Conservation (phyloP, 306 rosid species). For the Cucurbita maxima region DNA sequence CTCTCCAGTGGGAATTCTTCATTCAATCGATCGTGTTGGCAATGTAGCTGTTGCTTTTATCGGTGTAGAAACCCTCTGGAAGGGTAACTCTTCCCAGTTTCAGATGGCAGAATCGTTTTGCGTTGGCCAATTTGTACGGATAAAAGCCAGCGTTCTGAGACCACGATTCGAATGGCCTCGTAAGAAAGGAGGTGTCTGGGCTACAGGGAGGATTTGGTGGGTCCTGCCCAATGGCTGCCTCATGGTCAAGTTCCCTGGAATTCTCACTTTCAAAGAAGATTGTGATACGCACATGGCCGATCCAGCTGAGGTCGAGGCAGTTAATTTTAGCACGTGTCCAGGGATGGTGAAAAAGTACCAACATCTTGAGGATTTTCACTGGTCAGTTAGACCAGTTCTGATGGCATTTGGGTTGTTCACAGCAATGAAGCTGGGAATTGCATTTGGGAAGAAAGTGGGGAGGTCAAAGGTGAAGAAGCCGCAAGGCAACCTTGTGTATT, state of each 20-base stretch:
- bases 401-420: conserved; percentile 61
- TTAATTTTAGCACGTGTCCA: conserved; percentile 42
- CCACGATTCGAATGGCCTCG: conserved; percentile 80
- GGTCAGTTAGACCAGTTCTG: conserved; percentile 73
- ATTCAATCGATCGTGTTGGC: conserved; percentile 49
- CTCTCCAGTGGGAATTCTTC: conserved; percentile 75
- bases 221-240: conserved; percentile 78
- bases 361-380: conserved; percentile 83
- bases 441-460: conserved; percentile 39
- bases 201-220: conserved; percentile 67
- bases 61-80: conserved; percentile 66
- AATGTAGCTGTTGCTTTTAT: conserved; percentile 55
- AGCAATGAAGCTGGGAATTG: conserved; percentile 49
- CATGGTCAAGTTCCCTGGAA: conserved; percentile 69
- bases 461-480: conserved; percentile 28
- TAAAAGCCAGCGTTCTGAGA: conserved; percentile 37
- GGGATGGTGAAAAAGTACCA: conserved; percentile 65
- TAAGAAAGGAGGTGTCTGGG: conserved; percentile 37
- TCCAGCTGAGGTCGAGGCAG: conserved; percentile 77
- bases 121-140: conserved; percentile 67
- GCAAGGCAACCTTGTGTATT: conserved; percentile 19
- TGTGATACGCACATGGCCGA: conserved; percentile 45
- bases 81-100: conserved; percentile 48
- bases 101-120: conserved; percentile 65
- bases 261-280: conserved; percentile 39